A percentile compares a stretch with the other conserved stretches of the same genome.
These are phyloP conservation scores for Candida sanyaensis DNA, from an alignment of 1,139 yeast species.

Conservation along the genomic window DNA sequence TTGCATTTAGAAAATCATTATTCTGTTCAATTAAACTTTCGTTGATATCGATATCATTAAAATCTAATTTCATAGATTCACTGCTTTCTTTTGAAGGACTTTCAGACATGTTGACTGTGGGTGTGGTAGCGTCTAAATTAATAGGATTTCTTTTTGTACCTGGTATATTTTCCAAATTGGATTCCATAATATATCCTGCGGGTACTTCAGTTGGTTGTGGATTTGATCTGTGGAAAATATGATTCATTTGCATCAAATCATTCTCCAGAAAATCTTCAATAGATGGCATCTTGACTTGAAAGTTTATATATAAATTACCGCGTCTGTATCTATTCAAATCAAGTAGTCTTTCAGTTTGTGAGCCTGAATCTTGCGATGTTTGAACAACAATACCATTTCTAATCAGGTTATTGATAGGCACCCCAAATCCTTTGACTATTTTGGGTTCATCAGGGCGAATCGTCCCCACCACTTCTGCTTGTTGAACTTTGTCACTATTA, in stretches of 20 bases:
- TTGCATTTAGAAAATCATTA: not conserved
- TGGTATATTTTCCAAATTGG: conserved; percentile 28
- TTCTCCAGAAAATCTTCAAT: conserved; percentile 26
- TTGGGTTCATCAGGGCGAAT: conserved; percentile 49
- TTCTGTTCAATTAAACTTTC: not conserved
- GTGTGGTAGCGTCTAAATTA: conserved; percentile 2
- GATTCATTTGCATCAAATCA: conserved; percentile 24
- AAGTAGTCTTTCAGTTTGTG: conserved; percentile 16
- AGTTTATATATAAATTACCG: conserved; percentile 45
- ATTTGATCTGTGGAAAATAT: conserved; percentile 17
- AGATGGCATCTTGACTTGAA: conserved; percentile 40
- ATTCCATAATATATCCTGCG: conserved; percentile 14
- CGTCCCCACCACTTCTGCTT: conserved; percentile 51
- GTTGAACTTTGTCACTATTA: conserved; percentile 28
- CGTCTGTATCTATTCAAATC: conserved; percentile 26
- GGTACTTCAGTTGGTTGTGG: conserved; percentile 3
- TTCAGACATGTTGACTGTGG: conserved; percentile 1
- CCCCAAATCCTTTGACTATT: conserved; percentile 52
- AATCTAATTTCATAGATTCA: conserved; percentile 5
- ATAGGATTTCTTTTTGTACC: conserved; percentile 9
- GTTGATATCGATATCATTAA: not conserved
- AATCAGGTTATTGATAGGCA: conserved; percentile 57
- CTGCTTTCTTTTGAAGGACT: conserved; percentile 6
- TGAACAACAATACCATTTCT: conserved; percentile 24
- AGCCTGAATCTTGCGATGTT: conserved; percentile 19